Evolutionary conservation across 805 yeast genomes (phyloP), one percentile per base, ranked within the genome.

Genomic region (Yarrowia deformans): DNA sequence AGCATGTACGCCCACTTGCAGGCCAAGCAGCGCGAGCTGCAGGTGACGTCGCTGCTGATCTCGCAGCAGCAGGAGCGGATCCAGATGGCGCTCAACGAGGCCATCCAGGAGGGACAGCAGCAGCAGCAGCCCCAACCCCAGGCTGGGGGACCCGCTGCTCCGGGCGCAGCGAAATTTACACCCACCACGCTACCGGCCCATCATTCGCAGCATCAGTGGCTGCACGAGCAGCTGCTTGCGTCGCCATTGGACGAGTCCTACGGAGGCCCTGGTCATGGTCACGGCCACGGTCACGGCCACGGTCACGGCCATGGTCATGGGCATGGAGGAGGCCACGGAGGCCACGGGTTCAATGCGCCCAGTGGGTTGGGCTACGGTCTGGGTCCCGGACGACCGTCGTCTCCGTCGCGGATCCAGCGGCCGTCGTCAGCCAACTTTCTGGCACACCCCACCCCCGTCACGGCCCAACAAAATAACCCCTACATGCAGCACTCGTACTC

Each of bases 41-140:
- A 74, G 69, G 77, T 77, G 9, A 77, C 79, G 29, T 73, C 77
- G 45, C 52, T 74, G 69, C 70, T 71, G 45, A 77, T 77, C 50
- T 74, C 77, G 37, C 79, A 77, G 68, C 79, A 77, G 72, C 79
- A 77, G 70, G 77, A 77, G 71, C 74, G 74, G 37, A 73, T 77
- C 43, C 79, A 77, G 45, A 48, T 63, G 68, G 68, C 68, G 34
- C 56, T 63, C 29, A 63, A 49, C 29, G 68, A 63, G 68, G 68
- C 68, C 37, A 63, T 63, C 39, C 46, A 48, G 29, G 66, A 60
- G 52, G 66, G 66, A 14, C 66, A 43, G 34, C 23, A 40, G 34
- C 40, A 40, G 35, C 66, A 18, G n/a, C n/a, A n/a, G n/a, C n/a
- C n/a, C n/a, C n/a, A n/a, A n/a, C n/a, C n/a, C n/a, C n/a, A n/a